Evolutionary conservation across 345 rosid genomes (phyloP).

Genomic region (Eucalyptus melliodora): DNA sequence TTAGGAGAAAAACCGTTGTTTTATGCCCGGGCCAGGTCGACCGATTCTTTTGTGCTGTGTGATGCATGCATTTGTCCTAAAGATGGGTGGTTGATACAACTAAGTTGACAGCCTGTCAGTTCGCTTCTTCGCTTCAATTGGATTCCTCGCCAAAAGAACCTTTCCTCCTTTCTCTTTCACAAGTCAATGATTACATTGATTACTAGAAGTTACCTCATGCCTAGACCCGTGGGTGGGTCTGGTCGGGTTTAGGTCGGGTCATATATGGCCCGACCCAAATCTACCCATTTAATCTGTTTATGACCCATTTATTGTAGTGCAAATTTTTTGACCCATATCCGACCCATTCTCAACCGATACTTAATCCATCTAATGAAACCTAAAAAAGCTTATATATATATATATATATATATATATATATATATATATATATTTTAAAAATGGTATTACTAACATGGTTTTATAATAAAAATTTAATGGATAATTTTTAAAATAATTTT

Average conservation of each 20-base stretch:
- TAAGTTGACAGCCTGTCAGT: not conserved
- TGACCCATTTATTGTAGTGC: too few relatives aligned
- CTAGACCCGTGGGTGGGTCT: too few relatives aligned
- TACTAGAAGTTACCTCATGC: not conserved
- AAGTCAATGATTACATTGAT: not conserved
- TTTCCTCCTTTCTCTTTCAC: not conserved
- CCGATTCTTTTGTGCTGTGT: too few relatives aligned
- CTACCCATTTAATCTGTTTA: fast-evolving
- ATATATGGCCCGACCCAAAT: too few relatives aligned
- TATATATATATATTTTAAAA: too few relatives aligned
- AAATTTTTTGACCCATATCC: too few relatives aligned
- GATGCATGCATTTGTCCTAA: not conserved
- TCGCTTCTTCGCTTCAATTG: not conserved
- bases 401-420: too few relatives aligned
- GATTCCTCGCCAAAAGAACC: not conserved
- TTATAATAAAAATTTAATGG: too few relatives aligned
- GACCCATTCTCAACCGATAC: fast-evolving
- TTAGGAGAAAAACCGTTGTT: not conserved
- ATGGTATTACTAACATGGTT: too few relatives aligned
- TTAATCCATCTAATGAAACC: fast-evolving
- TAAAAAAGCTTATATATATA: too few relatives aligned
- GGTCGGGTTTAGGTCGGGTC: fast-evolving
- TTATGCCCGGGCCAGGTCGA: not conserved
- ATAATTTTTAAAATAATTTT: too few relatives aligned
- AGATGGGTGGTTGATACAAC: not conserved